Evolutionary conservation across 2,329 filamentous ascomycete genomes (phyloP), one percentile per base, ranked within the genome.

Genomic region (Ophiognomonia clavigignenti-juglandacearum): DNA sequence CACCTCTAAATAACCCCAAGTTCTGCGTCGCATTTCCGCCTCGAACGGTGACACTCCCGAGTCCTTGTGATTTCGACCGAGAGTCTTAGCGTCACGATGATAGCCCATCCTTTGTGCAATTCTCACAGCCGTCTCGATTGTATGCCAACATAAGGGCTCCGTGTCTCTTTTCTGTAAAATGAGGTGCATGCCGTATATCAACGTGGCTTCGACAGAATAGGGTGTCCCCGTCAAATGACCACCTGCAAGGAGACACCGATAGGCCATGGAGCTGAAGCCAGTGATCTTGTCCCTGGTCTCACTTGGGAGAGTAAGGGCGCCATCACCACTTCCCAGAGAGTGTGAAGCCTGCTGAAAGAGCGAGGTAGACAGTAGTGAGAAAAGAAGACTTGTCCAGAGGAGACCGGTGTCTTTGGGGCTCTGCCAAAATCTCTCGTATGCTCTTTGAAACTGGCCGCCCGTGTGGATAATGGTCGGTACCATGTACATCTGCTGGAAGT

Each of bases 71-170:
- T 57, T 63, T 10, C 53, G 47, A 7, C 65, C 61, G 4, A 75
- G 60, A 51, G 67, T 64, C 20, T 61, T 60, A 4, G 70, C 65
- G 34, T 76, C 72, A 27, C 73, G 69, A 48, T 77, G 73, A 47
- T 77, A 77, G 13, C 74, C 74, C 59, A 73, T 68, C 6, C 71
- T 66, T 57, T 77, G 74, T 4, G 74, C 74, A 19, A 77, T 64
- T 6, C 74, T 68, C 3, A 69, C 66, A 5, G 68, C 66, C 16
- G 75, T 61, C 34, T 67, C 67, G 52, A 74, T 71, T 19, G 74
- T 63, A 4, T 70, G 66, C 73, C 73, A 77, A 23, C 47, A 58
- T 3, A 66, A 62, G 6, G 70, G 61, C 39, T 74, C 67, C 5
- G 68, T 60, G 43, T 74, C 70, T 23, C 61, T 60, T 16, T 63